Percentiles rank a stretch among this genome's conserved stretches.
These are phyloP conservation scores for Penicillium sp. DNA, from an alignment of 2,329 filamentous ascomycete genomes.

Conservation along the genomic window DNA sequence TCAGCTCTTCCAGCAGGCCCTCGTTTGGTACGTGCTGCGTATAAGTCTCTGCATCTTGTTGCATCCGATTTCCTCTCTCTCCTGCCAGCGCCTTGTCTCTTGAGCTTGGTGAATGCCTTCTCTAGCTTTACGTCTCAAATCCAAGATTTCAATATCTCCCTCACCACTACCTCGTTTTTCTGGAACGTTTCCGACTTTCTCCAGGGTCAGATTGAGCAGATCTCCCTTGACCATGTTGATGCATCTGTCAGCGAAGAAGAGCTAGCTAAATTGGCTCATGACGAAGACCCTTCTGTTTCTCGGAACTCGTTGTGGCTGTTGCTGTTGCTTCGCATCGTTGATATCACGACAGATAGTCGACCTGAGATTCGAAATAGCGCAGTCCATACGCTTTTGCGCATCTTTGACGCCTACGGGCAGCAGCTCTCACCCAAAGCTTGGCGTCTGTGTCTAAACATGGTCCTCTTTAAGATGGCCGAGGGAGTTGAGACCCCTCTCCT, in stretches of 20 bases:
- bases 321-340: constrained; percentile 42
- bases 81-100: constrained; percentile 68
- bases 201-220: constrained; percentile 49
- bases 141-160: constrained; percentile 90
- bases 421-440: constrained; percentile 75
- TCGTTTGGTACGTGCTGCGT: constrained; percentile 79
- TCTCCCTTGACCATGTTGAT: constrained; percentile 40
- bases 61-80: constrained; percentile 89
- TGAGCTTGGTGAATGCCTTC: constrained; percentile 79
- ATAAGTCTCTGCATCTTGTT: constrained; percentile 85
- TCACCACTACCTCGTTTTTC: constrained; percentile 93
- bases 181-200: constrained; percentile 94
- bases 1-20: constrained; percentile 53
- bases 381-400: constrained; percentile 84
- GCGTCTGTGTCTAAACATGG: constrained; percentile 76
- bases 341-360: constrained; percentile 43
- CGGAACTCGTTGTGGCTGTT: constrained; percentile 37
- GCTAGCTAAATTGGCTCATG: constrained; percentile 59
- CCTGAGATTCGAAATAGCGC: constrained; percentile 57
- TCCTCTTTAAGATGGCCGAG: constrained; percentile 75
- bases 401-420: constrained; percentile 88
- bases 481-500: constrained; percentile 60
- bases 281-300: constrained; percentile 60
- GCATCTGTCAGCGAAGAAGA: constrained; percentile 56
- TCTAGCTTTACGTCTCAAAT: constrained; percentile 86